Conservation (phyloP, 768 basidiomycete species). For the Antrodiella citrinella region DNA sequence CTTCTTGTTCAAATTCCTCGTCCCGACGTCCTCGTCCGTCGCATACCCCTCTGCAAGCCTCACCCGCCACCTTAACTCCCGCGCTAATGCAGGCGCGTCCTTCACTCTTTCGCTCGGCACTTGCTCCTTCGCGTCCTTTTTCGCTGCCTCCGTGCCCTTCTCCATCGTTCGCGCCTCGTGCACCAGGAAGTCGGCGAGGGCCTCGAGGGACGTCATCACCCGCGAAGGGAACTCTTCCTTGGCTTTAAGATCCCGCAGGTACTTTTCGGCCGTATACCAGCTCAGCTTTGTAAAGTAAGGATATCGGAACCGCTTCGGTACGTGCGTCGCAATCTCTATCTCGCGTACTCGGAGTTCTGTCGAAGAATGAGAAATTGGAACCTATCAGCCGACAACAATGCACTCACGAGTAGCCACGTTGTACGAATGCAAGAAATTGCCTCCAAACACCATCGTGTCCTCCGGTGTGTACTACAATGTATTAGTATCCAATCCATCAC, state of each 20-base stretch:
- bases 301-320: slow-evolving; percentile 55
- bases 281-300: slow-evolving; percentile 50
- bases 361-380: too few relatives aligned
- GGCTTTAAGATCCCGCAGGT: slow-evolving; percentile 61
- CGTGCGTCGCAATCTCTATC: slow-evolving; percentile 88
- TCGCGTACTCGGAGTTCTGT: slow-evolving; percentile 82
- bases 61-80: slow-evolving; percentile 82
- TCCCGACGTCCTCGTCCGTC: slow-evolving; percentile 60
- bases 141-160: slow-evolving; percentile 57
- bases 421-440: slow-evolving; percentile 95
- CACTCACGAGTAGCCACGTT: slow-evolving; percentile 76
- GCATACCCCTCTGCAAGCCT: slow-evolving; percentile 49
- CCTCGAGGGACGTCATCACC: slow-evolving; percentile 61
- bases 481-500: background rate
- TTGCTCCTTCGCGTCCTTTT: slow-evolving; percentile 73
- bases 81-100: slow-evolving; percentile 71
- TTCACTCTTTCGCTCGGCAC: slow-evolving; percentile 76
- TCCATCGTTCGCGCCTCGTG: slow-evolving; percentile 69
- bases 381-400: slow-evolving; percentile 1
- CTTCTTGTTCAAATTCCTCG: slow-evolving; percentile 2
- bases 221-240: slow-evolving; percentile 45
- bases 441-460: slow-evolving; percentile 93
- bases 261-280: slow-evolving; percentile 86
- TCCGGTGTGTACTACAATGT: slow-evolving; percentile 69
- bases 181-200: slow-evolving; percentile 73